phyloP scores from a whole-genome alignment of 2,329 filamentous ascomycete species.

The Colletotrichum sp. region DNA sequence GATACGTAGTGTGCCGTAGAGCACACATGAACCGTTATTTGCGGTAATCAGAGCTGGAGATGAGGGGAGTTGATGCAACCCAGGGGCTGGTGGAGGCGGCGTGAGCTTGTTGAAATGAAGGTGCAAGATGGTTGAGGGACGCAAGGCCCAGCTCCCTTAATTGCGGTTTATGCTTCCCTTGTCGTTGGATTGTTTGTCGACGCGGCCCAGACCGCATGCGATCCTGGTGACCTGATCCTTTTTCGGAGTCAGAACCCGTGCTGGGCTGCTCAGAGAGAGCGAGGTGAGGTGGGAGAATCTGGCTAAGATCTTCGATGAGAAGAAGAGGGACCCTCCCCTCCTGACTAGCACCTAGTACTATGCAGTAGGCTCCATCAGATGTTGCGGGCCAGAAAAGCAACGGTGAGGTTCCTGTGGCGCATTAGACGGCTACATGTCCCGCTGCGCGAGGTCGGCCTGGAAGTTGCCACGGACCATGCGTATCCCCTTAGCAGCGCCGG shows the following conservation, averaged over 20 bases:
- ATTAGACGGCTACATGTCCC: neutral
- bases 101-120: neutral
- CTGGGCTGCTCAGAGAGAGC: neutral
- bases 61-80: slow-evolving; percentile 10
- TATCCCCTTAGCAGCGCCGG: neutral
- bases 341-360: neutral
- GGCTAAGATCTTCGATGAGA: neutral
- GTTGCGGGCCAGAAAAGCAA: neutral
- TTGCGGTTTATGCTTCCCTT: slow-evolving; percentile 5
- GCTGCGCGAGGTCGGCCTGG: neutral
- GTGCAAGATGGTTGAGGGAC: neutral
- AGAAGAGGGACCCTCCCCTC: neutral
- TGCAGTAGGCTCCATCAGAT: neutral
- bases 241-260: neutral
- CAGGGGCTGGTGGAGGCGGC: neutral
- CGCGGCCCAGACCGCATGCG: neutral
- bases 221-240: neutral
- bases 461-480: neutral
- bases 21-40: neutral
- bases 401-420: slow-evolving; percentile 1
- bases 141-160: neutral
- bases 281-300: neutral
- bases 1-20: neutral
- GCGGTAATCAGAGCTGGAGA: slow-evolving; percentile 15
- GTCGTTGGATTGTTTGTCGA: neutral